These are phyloP conservation scores for Amoebophrya sp. DNA, from an alignment of 169 alveolate species.

Conservation along the genomic window DNA sequence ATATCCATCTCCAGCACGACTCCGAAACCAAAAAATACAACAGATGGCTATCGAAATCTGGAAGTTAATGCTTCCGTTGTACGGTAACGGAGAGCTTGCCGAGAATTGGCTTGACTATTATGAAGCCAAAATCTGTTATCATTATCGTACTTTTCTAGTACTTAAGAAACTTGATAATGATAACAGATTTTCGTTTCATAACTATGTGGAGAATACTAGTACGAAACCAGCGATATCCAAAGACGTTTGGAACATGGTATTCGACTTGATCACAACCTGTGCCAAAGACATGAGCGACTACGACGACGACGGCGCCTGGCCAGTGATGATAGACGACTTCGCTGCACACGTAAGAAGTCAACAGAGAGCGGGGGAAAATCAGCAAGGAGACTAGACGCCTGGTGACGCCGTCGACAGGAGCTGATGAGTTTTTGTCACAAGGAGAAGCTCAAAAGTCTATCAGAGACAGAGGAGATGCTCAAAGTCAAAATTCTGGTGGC, in stretches of 20 bases:
- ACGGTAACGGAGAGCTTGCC: neutral
- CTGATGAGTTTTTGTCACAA: too few species aligned
- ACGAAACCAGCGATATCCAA: neutral
- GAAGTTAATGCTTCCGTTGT: neutral
- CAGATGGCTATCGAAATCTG: neutral
- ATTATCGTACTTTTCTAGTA: too few species aligned
- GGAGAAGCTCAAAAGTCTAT: too few species aligned
- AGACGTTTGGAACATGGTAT: slow-evolving; percentile 14
- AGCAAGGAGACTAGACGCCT: too few species aligned
- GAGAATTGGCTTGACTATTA: neutral
- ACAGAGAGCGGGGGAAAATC: too few species aligned
- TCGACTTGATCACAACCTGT: neutral
- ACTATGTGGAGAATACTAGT: neutral
- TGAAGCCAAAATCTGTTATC: too few species aligned
- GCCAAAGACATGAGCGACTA: neutral
- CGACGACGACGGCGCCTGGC: slow-evolving; percentile 22
- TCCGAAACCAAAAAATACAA: neutral
- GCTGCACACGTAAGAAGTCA: neutral
- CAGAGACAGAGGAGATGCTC: too few species aligned
- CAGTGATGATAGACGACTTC: neutral
- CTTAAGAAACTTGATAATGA: too few species aligned
- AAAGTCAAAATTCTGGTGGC: too few species aligned
- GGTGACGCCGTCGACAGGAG: too few species aligned
- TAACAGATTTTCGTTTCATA: too few species aligned
- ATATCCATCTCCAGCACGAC: too few species aligned